These are phyloP conservation scores for Purpureocillium lavendulum DNA, from an alignment of 2,329 filamentous ascomycete species.

Conservation along the genomic window DNA sequence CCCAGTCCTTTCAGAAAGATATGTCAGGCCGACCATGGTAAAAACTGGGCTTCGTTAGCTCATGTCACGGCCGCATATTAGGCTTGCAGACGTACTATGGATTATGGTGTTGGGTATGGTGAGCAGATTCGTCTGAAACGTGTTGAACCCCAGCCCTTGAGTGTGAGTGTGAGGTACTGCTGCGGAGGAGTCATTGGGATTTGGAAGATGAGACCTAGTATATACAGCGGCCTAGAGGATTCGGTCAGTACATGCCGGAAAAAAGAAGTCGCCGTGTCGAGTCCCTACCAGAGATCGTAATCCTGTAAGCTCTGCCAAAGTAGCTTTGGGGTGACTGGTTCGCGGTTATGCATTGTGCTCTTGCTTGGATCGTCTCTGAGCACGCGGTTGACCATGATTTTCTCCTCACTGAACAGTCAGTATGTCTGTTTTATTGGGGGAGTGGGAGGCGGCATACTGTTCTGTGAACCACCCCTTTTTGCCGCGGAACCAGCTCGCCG, in stretches of 20 bases:
- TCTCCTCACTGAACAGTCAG: slow-evolving; percentile 30
- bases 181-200: slow-evolving; percentile 29
- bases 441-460: slow-evolving; percentile 4
- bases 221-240: background rate
- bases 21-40: slow-evolving; percentile 9
- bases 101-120: slow-evolving; percentile 28
- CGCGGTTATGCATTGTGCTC: slow-evolving; percentile 50
- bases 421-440: too few species aligned
- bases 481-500: slow-evolving; percentile 43
- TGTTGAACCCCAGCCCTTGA: slow-evolving; percentile 31
- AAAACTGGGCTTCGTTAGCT: slow-evolving; percentile 1
- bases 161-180: slow-evolving; percentile 34
- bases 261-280: too few species aligned
- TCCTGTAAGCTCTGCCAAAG: slow-evolving; percentile 46
- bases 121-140: slow-evolving; percentile 36
- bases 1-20: slow-evolving; percentile 3
- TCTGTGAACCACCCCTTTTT: slow-evolving; percentile 32
- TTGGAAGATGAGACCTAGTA: slow-evolving; percentile 37
- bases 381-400: slow-evolving; percentile 48
- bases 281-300: slow-evolving; percentile 46
- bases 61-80: too few species aligned
- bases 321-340: slow-evolving; percentile 31
- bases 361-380: slow-evolving; percentile 49
- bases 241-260: background rate
- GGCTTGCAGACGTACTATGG: background rate